Evolutionary conservation across 768 basidiomycete species (phyloP), one percentile per base, ranked within the genome.

Genomic region (Fistulinella prunicolor): DNA sequence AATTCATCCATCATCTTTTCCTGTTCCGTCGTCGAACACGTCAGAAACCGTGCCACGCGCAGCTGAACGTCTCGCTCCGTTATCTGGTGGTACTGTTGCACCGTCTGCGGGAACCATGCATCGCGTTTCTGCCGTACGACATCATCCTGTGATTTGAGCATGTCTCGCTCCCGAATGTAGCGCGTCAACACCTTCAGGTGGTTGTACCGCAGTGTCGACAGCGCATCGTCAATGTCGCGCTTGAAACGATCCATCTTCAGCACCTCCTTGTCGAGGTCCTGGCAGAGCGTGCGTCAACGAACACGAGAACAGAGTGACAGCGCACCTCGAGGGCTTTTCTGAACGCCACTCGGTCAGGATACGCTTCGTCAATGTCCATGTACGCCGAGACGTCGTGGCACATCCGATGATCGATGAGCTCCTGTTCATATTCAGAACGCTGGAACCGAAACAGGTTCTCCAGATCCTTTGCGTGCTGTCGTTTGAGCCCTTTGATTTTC

Each of bases 21-120:
- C 51, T 73, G 69, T 28, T 63, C 67, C 6, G 41, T 21, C 9
- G 45, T 41, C 26, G 62, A 46, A 6, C 49, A 29, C 20, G 47
- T 38, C 24, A 84, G 63, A 55, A 80, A 82, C 40, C 68, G 66
- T 19, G 80, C 80, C 9, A 74, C 68, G 2, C 81, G 73, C n/a
- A 77, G 58, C 63, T 78, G 72, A 0, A 70, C 60, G 21, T 80
- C 78, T 17, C 71, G 71, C 7, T 61, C 66, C 2, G 51, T 49
- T 43, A 71, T 67, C 4, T 54, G 44, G 10, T 59, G 49, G 50
- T 64, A 74, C 28, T 67, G 66, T 3, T 46, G 50, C 26, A 58
- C 39, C 22, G 49, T 61, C 34, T 45, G 50, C 2, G 72, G 72
- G 36, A 73, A 73, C 42, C 57, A 60, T 4, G 64, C 58, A 44